Conservation (phyloP, 1,139 yeast genomes). For the Debaryomyces udenii region DNA sequence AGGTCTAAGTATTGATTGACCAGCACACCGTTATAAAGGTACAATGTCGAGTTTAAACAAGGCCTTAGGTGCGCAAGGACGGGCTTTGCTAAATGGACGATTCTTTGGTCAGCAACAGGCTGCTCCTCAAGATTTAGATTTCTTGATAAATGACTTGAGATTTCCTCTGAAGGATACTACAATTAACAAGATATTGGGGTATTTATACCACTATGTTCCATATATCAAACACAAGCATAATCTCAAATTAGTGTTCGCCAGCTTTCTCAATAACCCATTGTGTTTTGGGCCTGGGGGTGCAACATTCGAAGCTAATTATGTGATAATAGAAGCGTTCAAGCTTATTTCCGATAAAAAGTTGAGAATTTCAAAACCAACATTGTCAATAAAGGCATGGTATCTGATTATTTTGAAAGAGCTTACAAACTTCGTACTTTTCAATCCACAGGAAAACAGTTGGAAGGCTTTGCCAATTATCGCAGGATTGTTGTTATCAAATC, state of each 20-base stretch:
- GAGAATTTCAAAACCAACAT: conserved; percentile 62
- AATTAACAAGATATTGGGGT: conserved; percentile 47
- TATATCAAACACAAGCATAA: conserved; percentile 61
- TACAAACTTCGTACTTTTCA: conserved; percentile 31
- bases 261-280: conserved; percentile 51
- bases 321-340: conserved; percentile 53
- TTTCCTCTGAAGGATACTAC: conserved; percentile 39
- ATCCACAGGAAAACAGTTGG: conserved; percentile 49
- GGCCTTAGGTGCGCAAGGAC: conserved; percentile 28
- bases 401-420: conserved; percentile 43
- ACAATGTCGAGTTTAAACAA: conserved; percentile 24
- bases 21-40: too few species aligned
- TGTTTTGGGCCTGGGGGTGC: conserved; percentile 46
- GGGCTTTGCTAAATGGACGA: conserved; percentile 15
- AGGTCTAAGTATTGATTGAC: too few species aligned
- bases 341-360: conserved; percentile 54
- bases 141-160: conserved; percentile 46
- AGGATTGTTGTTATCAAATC: conserved; percentile 52
- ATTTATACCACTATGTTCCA: conserved; percentile 63
- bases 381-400: conserved; percentile 56
- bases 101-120: conserved; percentile 2
- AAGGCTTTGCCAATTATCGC: conserved; percentile 57
- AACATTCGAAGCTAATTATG: conserved; percentile 36
- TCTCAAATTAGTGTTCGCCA: conserved; percentile 51
- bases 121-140: conserved; percentile 52